Base-by-base conservation (phyloP, 495 filamentous ascomycete genomes). In the Neurospora discreta region DNA sequence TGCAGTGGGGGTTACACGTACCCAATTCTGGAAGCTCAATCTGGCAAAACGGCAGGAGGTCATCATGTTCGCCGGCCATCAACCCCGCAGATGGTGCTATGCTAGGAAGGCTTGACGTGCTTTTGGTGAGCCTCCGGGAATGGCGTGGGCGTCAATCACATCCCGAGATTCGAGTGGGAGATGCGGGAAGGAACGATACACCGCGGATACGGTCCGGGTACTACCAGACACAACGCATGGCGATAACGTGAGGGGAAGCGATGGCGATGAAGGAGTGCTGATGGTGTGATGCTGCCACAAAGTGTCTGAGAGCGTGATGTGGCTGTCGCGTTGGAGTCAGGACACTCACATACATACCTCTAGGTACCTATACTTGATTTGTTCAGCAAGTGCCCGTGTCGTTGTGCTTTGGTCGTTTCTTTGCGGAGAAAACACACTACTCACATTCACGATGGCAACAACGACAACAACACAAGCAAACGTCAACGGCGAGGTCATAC, bases 11-110 rank as follows among this genome's bases (percentile, higher is more conserved):
- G 52, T 60, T 33, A 26, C 52, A 60, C 23, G 23, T 40, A 67
- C 16, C 41, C 20, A 30, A n/a, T n/a, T n/a, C n/a, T n/a, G n/a
- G 70, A 46, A 33, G 41, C 39, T 11, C 38, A 23, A 20, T 5
- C 23, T 52, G 44, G 9, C 18, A 23, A 46, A 18, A 43, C 42
- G 42, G 7, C 42, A 9, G 42, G 3, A 18, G n/a, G 18, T 44
- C 8, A 46, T 46, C 20, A n/a, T n/a, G n/a, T 60, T 44, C 39
- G 38, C 38, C 38, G 68, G 33, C 71, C 20, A 60, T 74, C 23
- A 33, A 58, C 46, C 71, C 39, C 71, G 65, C 73, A 18, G 15
- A 72, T 71, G 69, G 72, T 72, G 69, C 70, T 72, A 77, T 73
- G 71, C 38, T 69, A 44, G 11, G 11, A 26, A 20, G 0, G 23